Base-by-base conservation (phyloP, 2,329 filamentous ascomycete species). In the Cladosporium phlei region DNA sequence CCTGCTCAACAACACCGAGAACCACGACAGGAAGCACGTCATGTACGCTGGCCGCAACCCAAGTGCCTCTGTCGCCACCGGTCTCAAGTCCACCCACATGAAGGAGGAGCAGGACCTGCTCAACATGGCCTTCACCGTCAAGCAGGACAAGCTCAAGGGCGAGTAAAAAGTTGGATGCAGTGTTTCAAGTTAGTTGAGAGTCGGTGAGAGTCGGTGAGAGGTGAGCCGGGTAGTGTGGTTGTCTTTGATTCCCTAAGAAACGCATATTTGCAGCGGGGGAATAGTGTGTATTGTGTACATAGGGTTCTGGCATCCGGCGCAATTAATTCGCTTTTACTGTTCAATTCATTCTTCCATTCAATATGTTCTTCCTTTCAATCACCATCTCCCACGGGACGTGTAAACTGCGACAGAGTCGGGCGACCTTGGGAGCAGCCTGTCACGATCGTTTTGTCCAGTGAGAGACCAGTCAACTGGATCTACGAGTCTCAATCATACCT, bases 31-130 rank as follows among this genome's bases (percentile, higher is more conserved):
- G 65, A 90, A 95, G 73, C 88, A 95, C 71, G 89, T 96, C 66
- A 88, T 96, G 82, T 98, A 97, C 69, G 93, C 93, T 50, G 93
- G 93, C 57, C 85, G 93, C 60, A 85, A 89, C 71, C 91, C 91
- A 28, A 95, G 88, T 63, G 91, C 93, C 12, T 91, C 85, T 54
- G 91, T 97, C 20, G 93, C 93, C 28, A 95, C 91, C 46, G 93
- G 93, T 69, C 73, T 93, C 64, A 98, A 98, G 82, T 73, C 77
- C 34, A 81, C 78, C 47, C 93, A 98, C 71, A 73, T 82, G 70
- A 94, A 91, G 79, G 93, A 98, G 75, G 93, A 97, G 78, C 78
- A 86, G 66, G 88, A 93, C 38, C 69, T 98, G 58, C 71, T 90
- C 56, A 71, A 82, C 53, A 76, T 77, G 64, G 82, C 81, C 40